Conservation (phyloP, 129 eudicot genomes). For the Kitagawia praeruptora region DNA sequence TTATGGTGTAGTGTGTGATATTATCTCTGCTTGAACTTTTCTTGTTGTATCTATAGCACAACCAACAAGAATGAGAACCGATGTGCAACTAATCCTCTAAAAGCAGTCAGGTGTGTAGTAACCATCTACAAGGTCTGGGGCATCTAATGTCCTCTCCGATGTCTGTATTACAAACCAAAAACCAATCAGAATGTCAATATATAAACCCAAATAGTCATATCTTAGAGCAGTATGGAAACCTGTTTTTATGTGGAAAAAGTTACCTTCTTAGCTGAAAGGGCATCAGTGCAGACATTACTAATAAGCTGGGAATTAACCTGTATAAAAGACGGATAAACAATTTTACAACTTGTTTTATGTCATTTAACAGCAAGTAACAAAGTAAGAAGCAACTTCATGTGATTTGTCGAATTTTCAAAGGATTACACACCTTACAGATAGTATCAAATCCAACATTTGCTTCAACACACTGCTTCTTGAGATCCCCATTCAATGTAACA, state of each 20-base stretch:
- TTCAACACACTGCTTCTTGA: conserved; percentile 94
- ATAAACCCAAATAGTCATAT: too few species aligned
- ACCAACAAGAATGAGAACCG: too few species aligned
- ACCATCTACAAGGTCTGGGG: too few species aligned
- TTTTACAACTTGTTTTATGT: background rate
- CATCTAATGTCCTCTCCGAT: too few species aligned
- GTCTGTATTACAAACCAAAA: too few species aligned
- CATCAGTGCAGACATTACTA: conserved; percentile 98
- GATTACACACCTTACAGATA: conserved; percentile 71
- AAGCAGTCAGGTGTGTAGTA: too few species aligned
- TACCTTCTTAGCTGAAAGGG: conserved; percentile 97
- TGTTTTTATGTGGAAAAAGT: background rate
- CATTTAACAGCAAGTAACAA: background rate
- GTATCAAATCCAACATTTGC: conserved; percentile 96
- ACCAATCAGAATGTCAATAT: too few species aligned
- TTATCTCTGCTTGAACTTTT: too few species aligned
- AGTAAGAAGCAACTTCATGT: background rate
- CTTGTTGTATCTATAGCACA: too few species aligned
- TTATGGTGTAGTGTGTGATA: too few species aligned
- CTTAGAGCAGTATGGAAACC: background rate
- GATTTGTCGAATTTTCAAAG: background rate
- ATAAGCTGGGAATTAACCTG: conserved; percentile 89
- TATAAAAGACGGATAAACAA: background rate
- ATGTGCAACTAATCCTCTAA: too few species aligned
- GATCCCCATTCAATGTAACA: conserved; percentile 96